Base-by-base conservation (phyloP, 1,139 yeast genomes). In the Kodamaea fungicola region DNA sequence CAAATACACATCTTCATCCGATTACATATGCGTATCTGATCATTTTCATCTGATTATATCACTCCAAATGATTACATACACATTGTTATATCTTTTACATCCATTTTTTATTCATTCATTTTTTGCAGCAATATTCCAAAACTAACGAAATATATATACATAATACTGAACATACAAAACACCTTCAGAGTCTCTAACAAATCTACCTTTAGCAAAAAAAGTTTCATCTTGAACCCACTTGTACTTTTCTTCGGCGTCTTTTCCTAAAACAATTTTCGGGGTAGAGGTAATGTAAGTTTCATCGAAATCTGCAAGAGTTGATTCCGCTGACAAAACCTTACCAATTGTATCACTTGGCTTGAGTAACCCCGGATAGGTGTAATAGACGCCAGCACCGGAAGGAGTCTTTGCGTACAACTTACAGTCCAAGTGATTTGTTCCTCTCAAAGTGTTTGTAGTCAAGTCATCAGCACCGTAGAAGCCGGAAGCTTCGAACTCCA, bases 131-230 rank as follows among this genome's bases (percentile, higher is more conserved):
- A 28, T n/a, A 28, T 28, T 13, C 12, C 3, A 7, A 10, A 12
- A 21, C 27, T 37, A 42, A 35, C 43, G 48, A 25, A 63, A 41
- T 13, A 61, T 62, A 48, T 72, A 74, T 40, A 74, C 57, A 44
- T 61, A 64, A 59, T 77, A 78, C 55, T 78, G 82, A 30, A 77
- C 80, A 44, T 59, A 63, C 37, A 74, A 50, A 1, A 30, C 46
- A n/a, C 71, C 76, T 7, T 59, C 49, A 1, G 52, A 57, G 41
- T 67, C 73, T 52, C 78, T 67, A 29, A 71, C 52, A 46, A 77
- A 76, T 44, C 80, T 64, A 28, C 83, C 83, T 51, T 68, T 73
- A 28, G 80, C 83, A 29, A 74, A 32, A 35, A 76, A 61, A 42
- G 64, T 71, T 46, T 69, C 68, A 33, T 57, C 52, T 31, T 59